A percentile compares a stretch with the other conserved stretches of the same genome.
phyloP scores from a whole-genome alignment of 345 rosid genomes.

The Cardiospermum halicacabum region DNA sequence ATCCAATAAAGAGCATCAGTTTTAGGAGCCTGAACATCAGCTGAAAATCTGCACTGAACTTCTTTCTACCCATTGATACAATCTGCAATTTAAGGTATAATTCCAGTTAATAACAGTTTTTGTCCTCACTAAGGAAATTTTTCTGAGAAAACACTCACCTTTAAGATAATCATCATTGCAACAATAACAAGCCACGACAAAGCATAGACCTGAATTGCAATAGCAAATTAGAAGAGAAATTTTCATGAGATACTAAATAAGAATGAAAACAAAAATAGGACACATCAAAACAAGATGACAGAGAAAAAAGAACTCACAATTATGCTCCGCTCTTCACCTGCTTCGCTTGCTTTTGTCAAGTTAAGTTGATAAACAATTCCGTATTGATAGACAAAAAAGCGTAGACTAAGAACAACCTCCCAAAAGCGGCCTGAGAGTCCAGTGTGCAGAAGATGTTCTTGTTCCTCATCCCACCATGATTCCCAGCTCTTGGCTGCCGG shows the following conservation, averaged over 20 bases:
- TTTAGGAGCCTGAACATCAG: slow-evolving; percentile 90
- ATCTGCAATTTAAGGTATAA: slow-evolving; percentile 46
- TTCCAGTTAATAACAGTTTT: neutral
- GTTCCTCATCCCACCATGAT: slow-evolving; percentile 99
- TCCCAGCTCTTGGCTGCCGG: slow-evolving; percentile 96
- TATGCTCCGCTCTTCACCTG: slow-evolving; percentile 61
- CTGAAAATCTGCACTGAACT: slow-evolving; percentile 94
- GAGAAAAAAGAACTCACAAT: slow-evolving; percentile 38
- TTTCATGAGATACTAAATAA: neutral
- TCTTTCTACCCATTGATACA: slow-evolving; percentile 93
- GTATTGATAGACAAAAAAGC: slow-evolving; percentile 79
- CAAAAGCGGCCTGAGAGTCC: slow-evolving; percentile 65
- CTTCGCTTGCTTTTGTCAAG: slow-evolving; percentile 43
- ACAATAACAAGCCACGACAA: slow-evolving; percentile 91
- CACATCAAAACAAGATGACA: neutral
- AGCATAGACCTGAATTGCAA: slow-evolving; percentile 61
- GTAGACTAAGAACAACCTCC: slow-evolving; percentile 72
- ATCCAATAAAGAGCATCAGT: slow-evolving; percentile 65
- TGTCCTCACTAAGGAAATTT: neutral
- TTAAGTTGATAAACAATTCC: slow-evolving; percentile 84
- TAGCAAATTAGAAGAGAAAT: slow-evolving; percentile 9
- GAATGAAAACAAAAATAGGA: neutral
- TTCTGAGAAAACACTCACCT: slow-evolving; percentile 40
- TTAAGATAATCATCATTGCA: slow-evolving; percentile 68
- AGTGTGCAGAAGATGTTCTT: slow-evolving; percentile 78